phyloP scores from a whole-genome alignment of 805 yeast species.

The Saccharomycopsis malanga region DNA sequence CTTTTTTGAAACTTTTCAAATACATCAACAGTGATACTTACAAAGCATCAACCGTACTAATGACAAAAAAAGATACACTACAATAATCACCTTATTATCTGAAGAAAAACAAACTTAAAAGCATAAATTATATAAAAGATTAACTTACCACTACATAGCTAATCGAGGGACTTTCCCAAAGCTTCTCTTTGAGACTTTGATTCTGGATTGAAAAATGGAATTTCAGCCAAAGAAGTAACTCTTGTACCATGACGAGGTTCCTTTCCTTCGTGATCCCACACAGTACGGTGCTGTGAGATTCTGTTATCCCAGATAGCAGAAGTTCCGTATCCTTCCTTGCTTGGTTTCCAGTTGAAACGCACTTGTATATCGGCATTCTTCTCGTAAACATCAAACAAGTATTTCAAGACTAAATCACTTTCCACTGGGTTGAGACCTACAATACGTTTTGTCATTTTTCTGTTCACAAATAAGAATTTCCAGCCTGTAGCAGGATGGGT shows the following conservation, averaged over 20 bases:
- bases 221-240: slow-evolving; percentile 47
- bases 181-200: slow-evolving; percentile 49
- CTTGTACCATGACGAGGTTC: slow-evolving; percentile 46
- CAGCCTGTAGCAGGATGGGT: slow-evolving; percentile 62
- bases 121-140: no score
- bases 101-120: no score
- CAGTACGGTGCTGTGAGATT: slow-evolving; percentile 37
- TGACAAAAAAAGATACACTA: no score
- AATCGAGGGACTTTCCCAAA: slow-evolving; percentile 29
- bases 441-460: slow-evolving; percentile 43
- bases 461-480: slow-evolving; percentile 50
- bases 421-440: slow-evolving; percentile 47
- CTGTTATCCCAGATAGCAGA: slow-evolving; percentile 59
- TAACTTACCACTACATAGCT: no score
- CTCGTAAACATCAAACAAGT: slow-evolving; percentile 40
- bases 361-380: slow-evolving; percentile 49
- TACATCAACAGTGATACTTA: no score
- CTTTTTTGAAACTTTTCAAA: no score
- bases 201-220: slow-evolving; percentile 43
- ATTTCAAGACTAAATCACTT: slow-evolving; percentile 40
- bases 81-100: no score
- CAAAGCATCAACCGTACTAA: no score
- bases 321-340: slow-evolving; percentile 39
- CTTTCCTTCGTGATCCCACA: slow-evolving; percentile 39
- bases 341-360: slow-evolving; percentile 44